A percentile compares a stretch with the other conserved stretches of the same genome.
phyloP scores from a whole-genome alignment of 2,329 filamentous ascomycete genomes.

The Plectosphaerella sp. region DNA sequence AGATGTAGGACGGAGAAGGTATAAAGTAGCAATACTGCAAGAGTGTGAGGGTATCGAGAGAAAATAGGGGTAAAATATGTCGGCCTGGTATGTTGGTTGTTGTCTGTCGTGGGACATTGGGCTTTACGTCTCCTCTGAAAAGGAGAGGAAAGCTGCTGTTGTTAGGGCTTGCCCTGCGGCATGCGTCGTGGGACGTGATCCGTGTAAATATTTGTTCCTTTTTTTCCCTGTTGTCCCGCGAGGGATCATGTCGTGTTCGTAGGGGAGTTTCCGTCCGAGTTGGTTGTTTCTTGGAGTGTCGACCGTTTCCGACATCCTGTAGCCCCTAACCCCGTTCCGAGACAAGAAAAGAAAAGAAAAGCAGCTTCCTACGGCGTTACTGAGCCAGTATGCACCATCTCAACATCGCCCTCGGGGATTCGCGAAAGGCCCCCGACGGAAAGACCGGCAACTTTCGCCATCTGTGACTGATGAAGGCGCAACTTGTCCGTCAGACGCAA shows the following conservation, averaged over 20 bases:
- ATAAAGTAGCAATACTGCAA: neutral
- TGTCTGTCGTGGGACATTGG: neutral
- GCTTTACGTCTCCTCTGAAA: neutral
- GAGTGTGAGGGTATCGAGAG: neutral
- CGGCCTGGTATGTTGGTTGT: neutral
- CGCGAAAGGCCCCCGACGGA: conserved; percentile 46
- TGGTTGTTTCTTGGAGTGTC: too few relatives aligned
- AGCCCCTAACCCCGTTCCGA: too few relatives aligned
- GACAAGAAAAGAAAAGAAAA: neutral
- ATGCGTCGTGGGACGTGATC: neutral
- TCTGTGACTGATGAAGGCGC: conserved; percentile 55
- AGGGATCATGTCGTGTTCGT: too few relatives aligned
- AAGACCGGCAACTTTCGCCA: conserved; percentile 20
- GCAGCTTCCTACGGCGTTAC: conserved; percentile 24
- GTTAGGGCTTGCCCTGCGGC: neutral
- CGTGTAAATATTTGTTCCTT: neutral
- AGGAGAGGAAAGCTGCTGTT: neutral
- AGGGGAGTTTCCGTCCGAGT: too few relatives aligned
- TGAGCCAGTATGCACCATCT: conserved; percentile 29
- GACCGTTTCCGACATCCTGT: too few relatives aligned
- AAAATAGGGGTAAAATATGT: neutral
- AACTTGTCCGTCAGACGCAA: conserved; percentile 84
- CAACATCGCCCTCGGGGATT: conserved; percentile 53
- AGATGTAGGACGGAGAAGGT: conserved; percentile 9
- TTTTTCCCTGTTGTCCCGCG: neutral